Percentiles rank a stretch among this genome's conserved stretches.
Evolutionary conservation across 768 basidiomycete genomes (phyloP).

Genomic region (Pulveroboletus sp.): DNA sequence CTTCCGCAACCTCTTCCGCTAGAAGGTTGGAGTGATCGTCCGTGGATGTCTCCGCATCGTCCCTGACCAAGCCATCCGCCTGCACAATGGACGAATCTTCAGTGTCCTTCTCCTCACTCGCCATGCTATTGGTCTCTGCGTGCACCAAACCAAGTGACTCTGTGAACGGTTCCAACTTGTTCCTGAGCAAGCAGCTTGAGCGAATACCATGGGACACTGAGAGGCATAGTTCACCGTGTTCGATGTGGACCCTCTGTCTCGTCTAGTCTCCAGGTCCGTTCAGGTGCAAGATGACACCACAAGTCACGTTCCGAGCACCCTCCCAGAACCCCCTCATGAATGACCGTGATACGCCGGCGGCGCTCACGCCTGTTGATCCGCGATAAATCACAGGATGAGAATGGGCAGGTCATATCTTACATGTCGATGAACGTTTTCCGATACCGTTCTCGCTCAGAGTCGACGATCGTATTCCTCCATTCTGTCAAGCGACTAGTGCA

Average conservation of each 20-base stretch:
- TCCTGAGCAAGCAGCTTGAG: slow-evolving; percentile 39
- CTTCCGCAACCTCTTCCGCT: slow-evolving; percentile 76
- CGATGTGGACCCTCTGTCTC: slow-evolving; percentile 91
- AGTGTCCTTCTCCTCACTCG: slow-evolving; percentile 35
- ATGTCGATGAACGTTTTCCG: slow-evolving; percentile 69
- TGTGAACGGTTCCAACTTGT: slow-evolving; percentile 66
- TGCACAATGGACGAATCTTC: slow-evolving; percentile 43
- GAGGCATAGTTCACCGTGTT: slow-evolving; percentile 51
- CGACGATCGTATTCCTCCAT: slow-evolving; percentile 67
- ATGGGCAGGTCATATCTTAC: slow-evolving; percentile 33
- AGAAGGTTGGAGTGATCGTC: slow-evolving; percentile 40
- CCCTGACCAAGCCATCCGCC: slow-evolving; percentile 13
- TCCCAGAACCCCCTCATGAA: slow-evolving; percentile 57
- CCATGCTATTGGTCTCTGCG: slow-evolving; percentile 30
- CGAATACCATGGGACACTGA: neutral
- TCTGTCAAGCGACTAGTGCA: slow-evolving; percentile 59
- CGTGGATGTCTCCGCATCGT: slow-evolving; percentile 6
- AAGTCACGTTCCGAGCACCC: slow-evolving; percentile 75
- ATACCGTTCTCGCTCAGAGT: slow-evolving; percentile 66
- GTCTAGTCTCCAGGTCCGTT: slow-evolving; percentile 70
- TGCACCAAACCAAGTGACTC: slow-evolving; percentile 38
- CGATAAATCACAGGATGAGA: neutral
- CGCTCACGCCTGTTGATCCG: slow-evolving; percentile 58
- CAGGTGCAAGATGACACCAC: slow-evolving; percentile 58
- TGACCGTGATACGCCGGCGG: slow-evolving; percentile 58